These are phyloP conservation scores for Pleurozium schreberi DNA, from an alignment of 225 moss, liverwort and hornwort species.

Conservation along the genomic window DNA sequence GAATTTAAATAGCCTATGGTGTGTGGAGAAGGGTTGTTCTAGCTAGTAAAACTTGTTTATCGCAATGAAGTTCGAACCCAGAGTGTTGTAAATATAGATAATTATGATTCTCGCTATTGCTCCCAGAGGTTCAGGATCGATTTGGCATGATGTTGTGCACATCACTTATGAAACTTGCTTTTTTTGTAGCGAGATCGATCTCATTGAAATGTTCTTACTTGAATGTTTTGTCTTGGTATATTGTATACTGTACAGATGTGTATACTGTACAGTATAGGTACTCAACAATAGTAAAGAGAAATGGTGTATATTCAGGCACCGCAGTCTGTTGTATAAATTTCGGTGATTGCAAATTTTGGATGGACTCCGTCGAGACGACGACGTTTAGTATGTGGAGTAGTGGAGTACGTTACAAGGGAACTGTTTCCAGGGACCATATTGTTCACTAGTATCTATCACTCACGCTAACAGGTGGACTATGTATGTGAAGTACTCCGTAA, in stretches of 20 bases:
- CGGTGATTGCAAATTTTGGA: neutral
- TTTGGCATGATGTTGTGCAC: neutral
- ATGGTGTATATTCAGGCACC: neutral
- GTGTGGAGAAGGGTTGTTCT: neutral
- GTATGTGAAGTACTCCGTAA: neutral
- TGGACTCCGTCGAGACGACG: neutral
- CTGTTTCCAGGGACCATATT: neutral
- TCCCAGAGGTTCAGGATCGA: neutral
- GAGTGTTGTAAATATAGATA: neutral
- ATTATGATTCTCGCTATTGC: neutral
- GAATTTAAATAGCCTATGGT: neutral
- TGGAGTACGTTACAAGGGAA: neutral
- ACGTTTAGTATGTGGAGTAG: neutral
- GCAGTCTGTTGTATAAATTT: too few relatives aligned
- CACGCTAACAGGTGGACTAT: neutral
- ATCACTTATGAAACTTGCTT: too few relatives aligned
- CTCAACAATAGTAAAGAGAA: neutral
- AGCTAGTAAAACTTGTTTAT: neutral
- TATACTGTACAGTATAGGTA: too few relatives aligned
- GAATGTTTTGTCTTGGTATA: neutral
- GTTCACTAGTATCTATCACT: neutral
- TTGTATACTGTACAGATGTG: too few relatives aligned
- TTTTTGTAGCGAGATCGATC: too few relatives aligned
- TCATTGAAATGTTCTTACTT: neutral
- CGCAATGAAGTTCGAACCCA: too few relatives aligned